These are phyloP conservation scores for Ganoderma meredithae DNA, from an alignment of 1,284 basidiomycete genomes.

Conservation along the genomic window DNA sequence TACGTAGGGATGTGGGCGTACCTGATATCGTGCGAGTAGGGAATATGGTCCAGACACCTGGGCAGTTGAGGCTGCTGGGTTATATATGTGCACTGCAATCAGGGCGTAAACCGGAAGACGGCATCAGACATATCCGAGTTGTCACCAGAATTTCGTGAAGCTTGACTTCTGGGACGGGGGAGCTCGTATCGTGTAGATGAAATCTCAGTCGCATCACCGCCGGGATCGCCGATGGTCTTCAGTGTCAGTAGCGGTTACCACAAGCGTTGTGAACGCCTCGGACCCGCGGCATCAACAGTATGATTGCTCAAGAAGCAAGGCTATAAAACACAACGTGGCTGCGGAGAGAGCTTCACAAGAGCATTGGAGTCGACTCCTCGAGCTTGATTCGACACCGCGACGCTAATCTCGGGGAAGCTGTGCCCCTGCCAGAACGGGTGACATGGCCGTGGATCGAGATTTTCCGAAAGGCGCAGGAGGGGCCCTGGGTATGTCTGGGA, in stretches of 20 bases:
- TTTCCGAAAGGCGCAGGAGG: no score
- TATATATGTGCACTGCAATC: neutral
- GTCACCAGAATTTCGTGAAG: neutral
- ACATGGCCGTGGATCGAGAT: no score
- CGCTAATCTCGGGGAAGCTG: no score
- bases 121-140: neutral
- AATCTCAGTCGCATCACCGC: neutral
- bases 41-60: neutral
- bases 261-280: no score
- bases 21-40: neutral
- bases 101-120: neutral
- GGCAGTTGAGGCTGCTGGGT: neutral
- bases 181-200: neutral
- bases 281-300: neutral
- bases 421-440: no score
- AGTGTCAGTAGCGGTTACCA: neutral
- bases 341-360: no score
- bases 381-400: no score
- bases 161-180: neutral
- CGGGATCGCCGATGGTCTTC: neutral
- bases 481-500: no score
- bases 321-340: neutral
- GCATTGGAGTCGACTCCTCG: no score
- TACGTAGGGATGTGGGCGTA: neutral
- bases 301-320: neutral